These are phyloP conservation scores for Tolypocladium paradoxum DNA, from an alignment of 2,329 filamentous ascomycete genomes.

Conservation along the genomic window DNA sequence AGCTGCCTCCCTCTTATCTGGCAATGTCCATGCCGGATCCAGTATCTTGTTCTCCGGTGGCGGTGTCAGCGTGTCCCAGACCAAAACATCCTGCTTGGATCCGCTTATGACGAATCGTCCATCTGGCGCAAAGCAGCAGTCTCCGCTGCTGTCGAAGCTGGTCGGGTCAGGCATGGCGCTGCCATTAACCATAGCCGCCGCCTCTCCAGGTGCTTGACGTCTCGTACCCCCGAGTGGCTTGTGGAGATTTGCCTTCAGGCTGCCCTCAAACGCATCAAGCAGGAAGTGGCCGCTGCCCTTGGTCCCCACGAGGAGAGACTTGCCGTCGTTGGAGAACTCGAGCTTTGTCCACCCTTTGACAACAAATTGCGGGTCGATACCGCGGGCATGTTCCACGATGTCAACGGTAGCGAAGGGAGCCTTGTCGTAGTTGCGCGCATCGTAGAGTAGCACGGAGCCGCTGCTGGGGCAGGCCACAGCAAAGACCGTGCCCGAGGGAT, in stretches of 20 bases:
- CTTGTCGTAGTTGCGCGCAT: conserved; percentile 88
- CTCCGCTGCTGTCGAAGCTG: conserved; percentile 52
- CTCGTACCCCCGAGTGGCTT: conserved; percentile 43
- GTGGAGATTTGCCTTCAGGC: conserved; percentile 61
- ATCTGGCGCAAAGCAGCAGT: conserved; percentile 83
- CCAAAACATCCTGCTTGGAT: conserved; percentile 59
- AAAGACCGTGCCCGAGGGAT: conserved; percentile 85
- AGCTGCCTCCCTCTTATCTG: conserved; percentile 57
- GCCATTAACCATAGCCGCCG: conserved; percentile 12
- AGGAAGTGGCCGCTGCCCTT: conserved; percentile 79
- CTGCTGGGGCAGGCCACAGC: conserved; percentile 76
- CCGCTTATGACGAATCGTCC: conserved; percentile 82
- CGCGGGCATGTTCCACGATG: conserved; percentile 45
- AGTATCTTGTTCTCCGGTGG: conserved; percentile 46
- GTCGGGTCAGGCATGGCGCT: conserved; percentile 21
- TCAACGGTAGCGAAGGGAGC: conserved; percentile 83
- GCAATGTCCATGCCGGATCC: conserved; percentile 52
- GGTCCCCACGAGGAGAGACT: conserved; percentile 73
- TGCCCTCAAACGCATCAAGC: conserved; percentile 84
- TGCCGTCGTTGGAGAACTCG: conserved; percentile 94
- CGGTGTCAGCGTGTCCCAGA: conserved; percentile 70
- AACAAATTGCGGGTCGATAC: conserved; percentile 44
- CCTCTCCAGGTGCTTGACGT: conserved; percentile 43
- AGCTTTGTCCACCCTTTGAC: conserved; percentile 75
- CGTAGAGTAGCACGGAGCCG: conserved; percentile 77